Evolutionary conservation across 495 filamentous ascomycete genomes (phyloP).

Genomic region (Neurospora terricola): DNA sequence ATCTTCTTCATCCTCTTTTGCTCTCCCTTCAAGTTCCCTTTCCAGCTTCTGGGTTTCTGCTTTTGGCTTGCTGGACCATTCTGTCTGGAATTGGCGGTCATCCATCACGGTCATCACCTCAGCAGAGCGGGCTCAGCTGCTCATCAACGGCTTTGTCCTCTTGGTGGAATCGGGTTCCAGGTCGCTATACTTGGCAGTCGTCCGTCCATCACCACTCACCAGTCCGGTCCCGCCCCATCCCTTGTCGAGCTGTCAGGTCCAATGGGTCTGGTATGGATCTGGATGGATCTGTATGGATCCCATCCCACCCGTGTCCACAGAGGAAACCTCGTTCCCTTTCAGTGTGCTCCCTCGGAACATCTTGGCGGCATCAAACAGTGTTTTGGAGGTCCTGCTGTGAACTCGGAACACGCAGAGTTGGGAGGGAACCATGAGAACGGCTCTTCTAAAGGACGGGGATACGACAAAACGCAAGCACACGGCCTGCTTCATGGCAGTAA

Average conservation of each 20-base stretch:
- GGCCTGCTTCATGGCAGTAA: neutral
- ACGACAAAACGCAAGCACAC: neutral
- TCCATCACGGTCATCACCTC: neutral
- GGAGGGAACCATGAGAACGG: neutral
- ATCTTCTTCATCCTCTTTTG: neutral
- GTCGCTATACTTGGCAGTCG: neutral
- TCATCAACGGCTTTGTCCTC: neutral
- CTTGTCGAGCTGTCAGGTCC: neutral
- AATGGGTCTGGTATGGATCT: neutral
- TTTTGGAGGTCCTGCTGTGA: neutral
- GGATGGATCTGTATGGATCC: neutral
- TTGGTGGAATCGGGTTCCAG: neutral
- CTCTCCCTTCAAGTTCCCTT: neutral
- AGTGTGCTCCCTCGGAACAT: neutral
- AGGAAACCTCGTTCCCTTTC: neutral
- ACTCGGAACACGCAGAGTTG: neutral
- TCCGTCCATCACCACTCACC: neutral
- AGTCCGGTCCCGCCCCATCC: neutral
- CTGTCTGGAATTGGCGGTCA: neutral
- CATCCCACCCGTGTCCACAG: neutral
- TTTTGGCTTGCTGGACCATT: neutral
- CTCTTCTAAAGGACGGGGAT: neutral
- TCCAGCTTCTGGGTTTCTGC: neutral
- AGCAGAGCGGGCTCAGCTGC: neutral
- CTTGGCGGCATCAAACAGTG: neutral